Evolutionary conservation across 2,329 filamentous ascomycete species (phyloP), one percentile per base, ranked within the genome.

Genomic region (Fusarium scirpi): DNA sequence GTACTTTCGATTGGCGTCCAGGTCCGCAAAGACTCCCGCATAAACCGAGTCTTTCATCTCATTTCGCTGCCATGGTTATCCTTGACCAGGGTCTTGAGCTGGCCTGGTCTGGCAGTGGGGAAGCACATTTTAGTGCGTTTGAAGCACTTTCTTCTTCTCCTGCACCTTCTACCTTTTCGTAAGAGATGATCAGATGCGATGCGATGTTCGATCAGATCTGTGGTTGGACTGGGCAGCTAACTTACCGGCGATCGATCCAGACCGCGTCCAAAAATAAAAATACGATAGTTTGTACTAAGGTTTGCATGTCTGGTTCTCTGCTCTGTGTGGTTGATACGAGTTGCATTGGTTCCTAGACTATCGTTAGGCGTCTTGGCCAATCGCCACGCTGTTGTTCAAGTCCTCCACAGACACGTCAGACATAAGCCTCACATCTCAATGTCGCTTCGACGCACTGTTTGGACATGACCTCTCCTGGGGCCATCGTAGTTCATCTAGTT

Each of bases 41-140:
- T 63, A 43, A 53, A 53, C n/a, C n/a, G 24, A 43, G 24, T 43
- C 49, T 27, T n/a, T 63, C 60, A 73, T 71, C 67, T 72, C 67
- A 72, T 72, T 72, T 72, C 70, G 55, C 67, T 62, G 54, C 65
- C 67, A 67, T 67, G 65, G 49, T 55, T 60, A 43, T 63, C 48
- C 38, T 59, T 41, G 52, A 55, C 70, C 61, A 43, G 70, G 70
- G 47, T 58, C 25, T 51, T 47, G 30, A 64, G 29, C 69, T 56
- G 48, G 47, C 45, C 55, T 44, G 41, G 47, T 45, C 40, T 60
- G 20, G 46, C 11, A 24, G 32, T 53, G 32, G 49, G 27, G 32
- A 32, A 59, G 38, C 34, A 53, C 43, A 20, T n/a, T 41, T 52
- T 43, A 53, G 49, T 41, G 49, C 34, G 34, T 53, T 43, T 27